These are phyloP conservation scores for Thelonectria rubi DNA, from an alignment of 2,329 filamentous ascomycete species.

Conservation along the genomic window DNA sequence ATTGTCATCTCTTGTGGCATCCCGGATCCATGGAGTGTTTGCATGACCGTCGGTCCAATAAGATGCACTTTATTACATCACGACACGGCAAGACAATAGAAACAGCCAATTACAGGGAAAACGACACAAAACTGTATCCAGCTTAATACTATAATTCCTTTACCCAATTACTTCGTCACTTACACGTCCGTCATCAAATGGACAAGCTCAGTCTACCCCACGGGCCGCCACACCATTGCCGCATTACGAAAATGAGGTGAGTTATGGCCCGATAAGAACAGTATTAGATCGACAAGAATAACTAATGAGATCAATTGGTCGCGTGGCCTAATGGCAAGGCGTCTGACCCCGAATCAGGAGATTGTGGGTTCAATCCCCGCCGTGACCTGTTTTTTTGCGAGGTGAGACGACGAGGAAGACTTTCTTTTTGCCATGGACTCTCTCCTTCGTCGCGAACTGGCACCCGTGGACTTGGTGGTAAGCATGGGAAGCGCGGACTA, in stretches of 20 bases:
- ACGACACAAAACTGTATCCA: too few species aligned
- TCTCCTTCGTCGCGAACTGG: neutral
- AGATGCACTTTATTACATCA: too few species aligned
- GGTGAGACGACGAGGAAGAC: neutral
- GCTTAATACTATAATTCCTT: too few species aligned
- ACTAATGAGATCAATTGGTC: slow-evolving; percentile 17
- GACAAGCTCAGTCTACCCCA: neutral
- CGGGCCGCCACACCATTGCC: neutral
- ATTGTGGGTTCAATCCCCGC: slow-evolving; percentile 46
- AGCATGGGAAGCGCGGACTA: too few species aligned
- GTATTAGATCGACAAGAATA: too few species aligned
- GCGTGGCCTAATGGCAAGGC: slow-evolving; percentile 46
- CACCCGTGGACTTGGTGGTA: too few species aligned
- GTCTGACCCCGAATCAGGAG: slow-evolving; percentile 49
- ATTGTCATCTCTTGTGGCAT: too few species aligned
- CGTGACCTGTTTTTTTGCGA: slow-evolving; percentile 25
- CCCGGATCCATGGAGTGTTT: too few species aligned
- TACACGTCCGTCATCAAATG: neutral
- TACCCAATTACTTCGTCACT: too few species aligned
- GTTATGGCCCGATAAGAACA: neutral
- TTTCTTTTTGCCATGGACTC: neutral
- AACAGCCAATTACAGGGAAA: too few species aligned
- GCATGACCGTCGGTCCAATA: too few species aligned
- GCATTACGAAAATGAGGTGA: neutral
- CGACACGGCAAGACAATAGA: too few species aligned